These are phyloP conservation scores for Tetrahymena malaccensis DNA, from an alignment of 73 alveolate genomes.

Conservation along the genomic window DNA sequence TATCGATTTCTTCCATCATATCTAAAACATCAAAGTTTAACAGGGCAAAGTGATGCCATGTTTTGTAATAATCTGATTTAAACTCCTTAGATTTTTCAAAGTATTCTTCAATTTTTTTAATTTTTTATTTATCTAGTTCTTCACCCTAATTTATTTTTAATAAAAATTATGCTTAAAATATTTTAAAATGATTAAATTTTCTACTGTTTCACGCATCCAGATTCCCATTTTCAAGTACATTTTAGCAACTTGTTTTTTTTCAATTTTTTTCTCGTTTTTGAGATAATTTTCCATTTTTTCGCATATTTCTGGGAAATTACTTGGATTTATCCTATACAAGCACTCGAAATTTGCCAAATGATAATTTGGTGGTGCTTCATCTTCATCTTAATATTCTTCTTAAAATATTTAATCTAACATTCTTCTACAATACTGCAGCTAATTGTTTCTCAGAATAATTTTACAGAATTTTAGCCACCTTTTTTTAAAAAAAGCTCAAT, in stretches of 20 bases:
- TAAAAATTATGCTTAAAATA: background rate
- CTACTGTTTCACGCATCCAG: constrained; percentile 14
- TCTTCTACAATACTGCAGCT: constrained; percentile 3
- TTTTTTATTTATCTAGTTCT: background rate
- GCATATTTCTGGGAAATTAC: background rate
- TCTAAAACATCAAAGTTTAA: constrained; percentile 34
- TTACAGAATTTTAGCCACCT: constrained; percentile 30
- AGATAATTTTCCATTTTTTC: background rate
- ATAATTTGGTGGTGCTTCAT: constrained; percentile 8
- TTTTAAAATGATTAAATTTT: background rate
- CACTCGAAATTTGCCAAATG: constrained; percentile 6
- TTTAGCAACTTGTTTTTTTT: constrained; percentile 4
- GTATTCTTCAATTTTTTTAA: background rate
- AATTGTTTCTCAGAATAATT: constrained; percentile 7
- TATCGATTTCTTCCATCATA: constrained; percentile 25
- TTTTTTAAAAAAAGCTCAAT: background rate
- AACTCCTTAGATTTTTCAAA: constrained; percentile 11
- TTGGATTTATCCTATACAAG: background rate
- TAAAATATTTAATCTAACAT: background rate
- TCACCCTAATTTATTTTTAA: constrained; percentile 6
- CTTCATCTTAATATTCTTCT: constrained; percentile 1
- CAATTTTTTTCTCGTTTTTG: constrained; percentile 9
- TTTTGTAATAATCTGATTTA: constrained; percentile 25
- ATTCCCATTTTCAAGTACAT: constrained; percentile 7
- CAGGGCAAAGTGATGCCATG: constrained; percentile 38